These are phyloP conservation scores for Pyrenula aspistea DNA, from an alignment of 495 filamentous ascomycete species.

Conservation along the genomic window DNA sequence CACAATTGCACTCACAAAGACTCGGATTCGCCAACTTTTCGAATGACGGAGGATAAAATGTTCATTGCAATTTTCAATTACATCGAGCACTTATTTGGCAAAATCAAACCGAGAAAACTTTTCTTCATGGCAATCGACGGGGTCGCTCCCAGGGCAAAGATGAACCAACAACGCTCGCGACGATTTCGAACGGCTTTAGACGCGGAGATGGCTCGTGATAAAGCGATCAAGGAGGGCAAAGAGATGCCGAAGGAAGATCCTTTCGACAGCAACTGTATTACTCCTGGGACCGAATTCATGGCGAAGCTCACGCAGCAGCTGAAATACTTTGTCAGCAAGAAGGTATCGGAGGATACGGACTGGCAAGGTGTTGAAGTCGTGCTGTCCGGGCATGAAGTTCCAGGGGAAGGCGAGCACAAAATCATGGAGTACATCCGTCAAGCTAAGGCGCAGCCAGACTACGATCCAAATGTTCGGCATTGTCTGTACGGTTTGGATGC, in stretches of 20 bases:
- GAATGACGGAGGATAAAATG: conserved; percentile 96
- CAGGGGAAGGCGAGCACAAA: conserved; percentile 97
- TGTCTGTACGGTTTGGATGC: conserved; percentile 97
- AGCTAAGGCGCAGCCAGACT: conserved; percentile 86
- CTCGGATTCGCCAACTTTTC: conserved; percentile 76
- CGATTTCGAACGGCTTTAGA: conserved; percentile 93
- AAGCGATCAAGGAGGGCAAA: conserved; percentile 75
- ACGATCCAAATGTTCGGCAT: conserved; percentile 91
- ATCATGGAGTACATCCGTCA: conserved; percentile 99
- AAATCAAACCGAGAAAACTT: conserved; percentile 94
- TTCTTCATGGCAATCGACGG: conserved; percentile 99
- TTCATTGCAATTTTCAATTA: conserved; percentile 99
- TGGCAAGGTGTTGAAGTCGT: conserved; percentile 97
- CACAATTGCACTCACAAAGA: conserved; percentile 99
- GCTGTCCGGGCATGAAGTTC: conserved; percentile 96
- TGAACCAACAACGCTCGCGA: conserved; percentile 97
- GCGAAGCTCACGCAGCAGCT: conserved; percentile 84
- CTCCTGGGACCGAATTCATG: conserved; percentile 97
- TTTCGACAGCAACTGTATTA: conserved; percentile 99
- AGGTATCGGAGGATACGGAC: conserved; percentile 89
- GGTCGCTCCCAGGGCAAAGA: conserved; percentile 95
- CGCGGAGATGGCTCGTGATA: conserved; percentile 76
- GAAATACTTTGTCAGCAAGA: conserved; percentile 98
- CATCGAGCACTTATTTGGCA: conserved; percentile 96
- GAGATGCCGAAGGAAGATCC: conserved; percentile 91